A percentile compares a stretch with the other conserved stretches of the same genome.
These are phyloP conservation scores for Leccinum imitatum DNA, from an alignment of 768 basidiomycete genomes.

Conservation along the genomic window DNA sequence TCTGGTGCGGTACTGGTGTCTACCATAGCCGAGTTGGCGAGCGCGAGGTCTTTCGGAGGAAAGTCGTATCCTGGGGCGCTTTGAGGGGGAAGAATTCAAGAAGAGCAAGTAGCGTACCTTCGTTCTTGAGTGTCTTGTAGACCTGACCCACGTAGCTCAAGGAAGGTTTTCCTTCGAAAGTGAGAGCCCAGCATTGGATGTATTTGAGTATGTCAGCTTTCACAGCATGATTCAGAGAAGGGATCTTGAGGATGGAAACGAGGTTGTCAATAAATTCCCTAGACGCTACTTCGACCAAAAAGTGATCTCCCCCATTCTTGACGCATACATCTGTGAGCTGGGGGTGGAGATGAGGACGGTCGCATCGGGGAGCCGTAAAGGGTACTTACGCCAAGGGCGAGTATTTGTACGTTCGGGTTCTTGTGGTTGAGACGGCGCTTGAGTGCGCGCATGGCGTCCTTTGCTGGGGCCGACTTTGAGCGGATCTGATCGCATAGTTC, in stretches of 20 bases:
- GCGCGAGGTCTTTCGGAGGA: slow-evolving; percentile 72
- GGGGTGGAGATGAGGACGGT: slow-evolving; percentile 3
- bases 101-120: slow-evolving; percentile 52
- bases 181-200: slow-evolving; percentile 92
- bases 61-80: slow-evolving; percentile 66
- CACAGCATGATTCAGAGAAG: slow-evolving; percentile 76
- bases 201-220: slow-evolving; percentile 73
- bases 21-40: slow-evolving; percentile 80
- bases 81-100: not conserved
- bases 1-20: slow-evolving; percentile 91
- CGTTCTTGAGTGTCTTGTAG: slow-evolving; percentile 71
- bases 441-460: slow-evolving; percentile 85
- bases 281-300: slow-evolving; percentile 79
- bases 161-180: slow-evolving; percentile 78
- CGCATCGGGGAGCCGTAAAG: not conserved
- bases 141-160: slow-evolving; percentile 76
- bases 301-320: slow-evolving; percentile 96
- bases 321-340: slow-evolving; percentile 89
- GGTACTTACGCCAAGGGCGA: slow-evolving; percentile 75
- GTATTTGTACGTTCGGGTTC: slow-evolving; percentile 93
- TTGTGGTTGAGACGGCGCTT: slow-evolving; percentile 87
- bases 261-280: slow-evolving; percentile 94
- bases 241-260: slow-evolving; percentile 81
- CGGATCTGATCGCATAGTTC: slow-evolving; percentile 98
- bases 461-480: slow-evolving; percentile 81